phyloP scores from a whole-genome alignment of 2,329 filamentous ascomycete species.

The Apiospora sp. region DNA sequence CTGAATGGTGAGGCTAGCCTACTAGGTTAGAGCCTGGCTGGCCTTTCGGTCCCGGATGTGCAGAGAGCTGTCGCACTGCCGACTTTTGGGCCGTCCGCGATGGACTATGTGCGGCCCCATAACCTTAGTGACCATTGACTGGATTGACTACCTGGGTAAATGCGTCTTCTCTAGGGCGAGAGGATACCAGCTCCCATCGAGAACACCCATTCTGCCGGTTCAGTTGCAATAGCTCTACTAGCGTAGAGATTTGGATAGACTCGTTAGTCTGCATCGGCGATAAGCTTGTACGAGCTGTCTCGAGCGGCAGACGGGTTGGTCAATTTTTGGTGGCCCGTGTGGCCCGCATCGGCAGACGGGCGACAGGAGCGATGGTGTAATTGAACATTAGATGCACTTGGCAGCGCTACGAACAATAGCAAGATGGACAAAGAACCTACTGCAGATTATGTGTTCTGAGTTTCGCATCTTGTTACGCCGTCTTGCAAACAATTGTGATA shows the following conservation, averaged over 20 bases:
- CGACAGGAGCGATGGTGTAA: neutral
- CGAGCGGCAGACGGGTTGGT: neutral
- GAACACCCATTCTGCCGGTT: slow-evolving; percentile 5
- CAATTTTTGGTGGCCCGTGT: neutral
- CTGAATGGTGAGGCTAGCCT: neutral
- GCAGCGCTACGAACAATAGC: neutral
- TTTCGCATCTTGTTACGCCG: neutral
- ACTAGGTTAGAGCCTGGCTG: neutral
- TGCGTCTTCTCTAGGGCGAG: neutral
- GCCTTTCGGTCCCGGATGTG: neutral
- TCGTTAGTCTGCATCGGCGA: neutral
- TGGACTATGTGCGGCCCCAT: no score
- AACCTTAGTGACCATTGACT: no score
- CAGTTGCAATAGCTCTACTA: neutral
- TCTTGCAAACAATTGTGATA: neutral
- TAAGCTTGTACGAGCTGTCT: neutral
- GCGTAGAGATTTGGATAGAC: neutral
- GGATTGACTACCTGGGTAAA: neutral
- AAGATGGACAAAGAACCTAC: no score
- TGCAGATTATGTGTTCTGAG: neutral
- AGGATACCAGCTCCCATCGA: neutral
- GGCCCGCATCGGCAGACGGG: slow-evolving; percentile 8
- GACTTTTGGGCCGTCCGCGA: neutral
- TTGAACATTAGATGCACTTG: neutral
- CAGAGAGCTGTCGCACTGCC: neutral